Evolutionary conservation across 805 yeast species (phyloP).

Genomic region (Metschnikowia cerradonensis): DNA sequence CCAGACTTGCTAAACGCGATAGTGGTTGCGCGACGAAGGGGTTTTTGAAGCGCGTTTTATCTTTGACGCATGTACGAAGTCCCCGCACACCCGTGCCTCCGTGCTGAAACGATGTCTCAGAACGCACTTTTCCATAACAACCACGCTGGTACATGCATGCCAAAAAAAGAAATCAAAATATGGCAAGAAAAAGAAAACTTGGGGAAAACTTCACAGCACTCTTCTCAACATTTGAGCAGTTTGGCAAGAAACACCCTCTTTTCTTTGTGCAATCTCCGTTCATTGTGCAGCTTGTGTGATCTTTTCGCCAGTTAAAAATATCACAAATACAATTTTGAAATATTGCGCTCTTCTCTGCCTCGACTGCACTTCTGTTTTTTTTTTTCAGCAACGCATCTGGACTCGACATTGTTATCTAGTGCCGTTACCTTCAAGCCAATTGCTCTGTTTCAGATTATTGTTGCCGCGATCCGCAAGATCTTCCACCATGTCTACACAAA

Average conservation of each 20-base stretch:
- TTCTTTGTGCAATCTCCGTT: not conserved
- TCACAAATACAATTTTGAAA: not conserved
- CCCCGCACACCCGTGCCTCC: constrained; percentile 1
- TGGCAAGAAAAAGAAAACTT: not conserved
- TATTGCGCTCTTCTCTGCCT: not conserved
- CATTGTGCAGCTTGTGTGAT: too few species aligned
- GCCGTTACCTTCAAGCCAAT: not conserved
- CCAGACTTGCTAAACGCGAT: not conserved
- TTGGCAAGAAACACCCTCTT: not conserved
- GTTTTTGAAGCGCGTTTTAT: not conserved
- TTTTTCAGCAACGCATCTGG: not conserved
- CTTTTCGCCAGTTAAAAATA: not conserved
- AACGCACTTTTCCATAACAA: not conserved
- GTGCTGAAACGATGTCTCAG: not conserved
- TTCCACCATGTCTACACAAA: not conserved
- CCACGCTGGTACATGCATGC: not conserved
- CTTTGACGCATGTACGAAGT: not conserved
- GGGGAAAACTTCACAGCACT: not conserved
- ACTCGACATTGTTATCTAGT: not conserved
- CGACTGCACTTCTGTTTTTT: not conserved
- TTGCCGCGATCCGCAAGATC: not conserved
- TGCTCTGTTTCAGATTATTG: not conserved
- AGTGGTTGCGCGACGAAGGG: not conserved
- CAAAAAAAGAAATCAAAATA: not conserved
- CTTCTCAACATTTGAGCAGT: not conserved